Conservation (phyloP, 2,329 filamentous ascomycete genomes). For the Colletotrichum endophyticum region DNA sequence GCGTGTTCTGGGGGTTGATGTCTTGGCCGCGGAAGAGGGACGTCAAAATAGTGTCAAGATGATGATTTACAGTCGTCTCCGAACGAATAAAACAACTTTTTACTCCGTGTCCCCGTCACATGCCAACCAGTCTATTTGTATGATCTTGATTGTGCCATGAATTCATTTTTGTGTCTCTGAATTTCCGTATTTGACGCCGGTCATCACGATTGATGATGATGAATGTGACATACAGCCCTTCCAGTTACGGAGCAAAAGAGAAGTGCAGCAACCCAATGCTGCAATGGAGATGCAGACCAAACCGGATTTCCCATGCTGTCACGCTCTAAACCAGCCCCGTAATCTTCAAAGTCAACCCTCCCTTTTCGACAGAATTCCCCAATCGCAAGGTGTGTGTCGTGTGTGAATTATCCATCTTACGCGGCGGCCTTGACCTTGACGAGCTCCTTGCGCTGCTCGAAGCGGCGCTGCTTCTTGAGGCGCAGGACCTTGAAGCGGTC, state of each 20-base stretch:
- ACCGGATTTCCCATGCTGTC: conserved; percentile 37
- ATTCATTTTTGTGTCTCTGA: conserved; percentile 52
- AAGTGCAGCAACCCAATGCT: conserved; percentile 63
- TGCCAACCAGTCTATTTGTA: conserved; percentile 22
- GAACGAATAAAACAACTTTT: conserved; percentile 15
- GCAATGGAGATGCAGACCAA: conserved; percentile 51
- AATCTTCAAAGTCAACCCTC: conserved; percentile 21
- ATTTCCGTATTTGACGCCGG: conserved; percentile 71
- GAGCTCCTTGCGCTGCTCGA: conserved; percentile 95
- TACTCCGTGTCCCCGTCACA: conserved; percentile 21
- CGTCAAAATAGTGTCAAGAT: neutral
- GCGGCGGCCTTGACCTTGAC: conserved; percentile 89
- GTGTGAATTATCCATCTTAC: conserved; percentile 47
- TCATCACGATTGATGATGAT: conserved; percentile 58
- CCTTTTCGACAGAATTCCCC: conserved; percentile 14
- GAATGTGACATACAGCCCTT: conserved; percentile 70
- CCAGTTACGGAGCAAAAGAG: conserved; percentile 60
- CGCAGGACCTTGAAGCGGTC: conserved; percentile 99
- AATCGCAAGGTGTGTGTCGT: conserved; percentile 8
- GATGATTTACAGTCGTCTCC: conserved; percentile 15
- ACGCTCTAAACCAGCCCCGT: conserved; percentile 24
- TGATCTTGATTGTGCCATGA: conserved; percentile 26
- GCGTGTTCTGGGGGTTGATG: neutral
- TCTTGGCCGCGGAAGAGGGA: neutral
- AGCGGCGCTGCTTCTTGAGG: conserved; percentile 99